Evolutionary conservation across 2,329 filamentous ascomycete genomes (phyloP).

Genomic region (Orbilia brochopaga): DNA sequence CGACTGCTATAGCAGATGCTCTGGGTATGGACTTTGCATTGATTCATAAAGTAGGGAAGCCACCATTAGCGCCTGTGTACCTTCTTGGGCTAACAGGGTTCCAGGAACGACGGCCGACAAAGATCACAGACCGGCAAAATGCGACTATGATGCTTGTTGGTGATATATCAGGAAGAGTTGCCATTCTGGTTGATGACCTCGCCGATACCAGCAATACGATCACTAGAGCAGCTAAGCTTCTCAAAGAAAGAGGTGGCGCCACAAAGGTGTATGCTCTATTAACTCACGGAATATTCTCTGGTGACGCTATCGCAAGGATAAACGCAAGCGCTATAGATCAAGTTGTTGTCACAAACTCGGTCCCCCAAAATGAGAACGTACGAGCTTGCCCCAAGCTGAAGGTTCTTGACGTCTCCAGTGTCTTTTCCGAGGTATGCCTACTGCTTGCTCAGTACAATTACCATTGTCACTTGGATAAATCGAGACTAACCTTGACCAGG

Average conservation of each 20-base stretch:
- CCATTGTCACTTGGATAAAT: background rate
- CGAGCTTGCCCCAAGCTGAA: constrained; percentile 83
- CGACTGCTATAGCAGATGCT: constrained; percentile 90
- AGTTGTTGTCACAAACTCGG: constrained; percentile 92
- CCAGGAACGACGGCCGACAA: constrained; percentile 66
- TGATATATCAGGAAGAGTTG: constrained; percentile 77
- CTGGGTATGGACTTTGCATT: constrained; percentile 94
- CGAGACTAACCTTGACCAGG: constrained; percentile 60
- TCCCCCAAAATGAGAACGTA: constrained; percentile 83
- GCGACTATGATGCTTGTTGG: constrained; percentile 91
- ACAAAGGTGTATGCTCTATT: constrained; percentile 87
- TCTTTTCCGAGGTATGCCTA: constrained; percentile 53
- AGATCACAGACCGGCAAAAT: constrained; percentile 70
- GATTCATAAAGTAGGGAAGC: constrained; percentile 81
- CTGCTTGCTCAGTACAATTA: background rate
- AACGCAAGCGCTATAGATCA: constrained; percentile 92
- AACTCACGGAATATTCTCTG: constrained; percentile 93
- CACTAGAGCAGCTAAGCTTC: constrained; percentile 90
- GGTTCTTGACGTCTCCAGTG: constrained; percentile 78
- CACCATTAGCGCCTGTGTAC: background rate
- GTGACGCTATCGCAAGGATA: constrained; percentile 91
- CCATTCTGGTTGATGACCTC: constrained; percentile 92
- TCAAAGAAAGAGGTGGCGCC: constrained; percentile 85
- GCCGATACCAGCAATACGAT: constrained; percentile 97
- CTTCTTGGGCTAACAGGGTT: background rate